A percentile compares a stretch with the other conserved stretches of the same genome.
Conservation (phyloP, 208 protist species). For the Trypanosoma melophagium region DNA sequence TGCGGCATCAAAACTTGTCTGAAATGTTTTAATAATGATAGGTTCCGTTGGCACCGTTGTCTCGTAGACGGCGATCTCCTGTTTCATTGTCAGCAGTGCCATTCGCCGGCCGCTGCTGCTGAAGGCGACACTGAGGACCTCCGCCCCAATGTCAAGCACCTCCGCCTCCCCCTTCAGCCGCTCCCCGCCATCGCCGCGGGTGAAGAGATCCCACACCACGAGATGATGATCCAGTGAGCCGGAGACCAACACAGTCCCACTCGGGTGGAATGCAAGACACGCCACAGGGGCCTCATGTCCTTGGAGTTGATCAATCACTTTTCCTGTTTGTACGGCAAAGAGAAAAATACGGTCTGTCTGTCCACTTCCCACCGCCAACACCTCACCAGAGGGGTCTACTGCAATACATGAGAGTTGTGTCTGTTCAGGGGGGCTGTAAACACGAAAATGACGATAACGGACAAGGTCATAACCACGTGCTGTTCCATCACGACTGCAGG, state of each 20-base stretch:
- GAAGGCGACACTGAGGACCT: constrained; percentile 85
- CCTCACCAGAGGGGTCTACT: constrained; percentile 91
- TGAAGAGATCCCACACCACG: constrained; percentile 92
- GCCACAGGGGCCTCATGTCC: constrained; percentile 90
- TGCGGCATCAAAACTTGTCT: constrained; percentile 78
- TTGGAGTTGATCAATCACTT: constrained; percentile 85
- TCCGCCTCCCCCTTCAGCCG: constrained; percentile 85
- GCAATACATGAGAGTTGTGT: constrained; percentile 90
- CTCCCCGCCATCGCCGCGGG: constrained; percentile 76
- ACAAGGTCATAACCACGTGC: constrained; percentile 90
- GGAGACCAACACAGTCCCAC: constrained; percentile 80
- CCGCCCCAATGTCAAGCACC: constrained; percentile 74
- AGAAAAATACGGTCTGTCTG: constrained; percentile 84
- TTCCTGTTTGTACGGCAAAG: constrained; percentile 91
- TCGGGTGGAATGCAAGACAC: constrained; percentile 87
- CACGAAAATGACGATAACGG: constrained; percentile 89
- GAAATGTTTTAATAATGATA: constrained; percentile 85
- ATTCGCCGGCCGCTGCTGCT: constrained; percentile 81
- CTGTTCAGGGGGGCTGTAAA: constrained; percentile 76
- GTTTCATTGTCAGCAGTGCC: constrained; percentile 81
- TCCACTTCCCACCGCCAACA: constrained; percentile 84
- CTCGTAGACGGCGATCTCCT: constrained; percentile 88
- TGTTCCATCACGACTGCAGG: constrained; percentile 90
- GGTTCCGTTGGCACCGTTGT: constrained; percentile 78
- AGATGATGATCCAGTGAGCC: constrained; percentile 88